Conservation (phyloP, 2,329 filamentous ascomycete species). For the Pseudogymnoascus sp. region DNA sequence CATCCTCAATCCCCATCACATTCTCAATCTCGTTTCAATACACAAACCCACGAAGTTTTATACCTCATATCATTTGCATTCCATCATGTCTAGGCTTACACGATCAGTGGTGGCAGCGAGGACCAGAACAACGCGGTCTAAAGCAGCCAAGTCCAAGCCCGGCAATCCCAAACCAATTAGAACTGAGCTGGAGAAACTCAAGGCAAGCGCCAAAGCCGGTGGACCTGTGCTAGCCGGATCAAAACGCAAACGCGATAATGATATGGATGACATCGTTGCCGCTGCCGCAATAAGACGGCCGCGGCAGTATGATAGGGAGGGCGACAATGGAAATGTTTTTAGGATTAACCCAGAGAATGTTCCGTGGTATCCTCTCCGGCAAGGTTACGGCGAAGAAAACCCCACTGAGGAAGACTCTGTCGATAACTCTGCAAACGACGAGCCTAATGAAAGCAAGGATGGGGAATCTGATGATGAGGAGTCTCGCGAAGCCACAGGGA, state of each 20-base stretch:
- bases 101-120: not conserved
- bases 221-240: not conserved
- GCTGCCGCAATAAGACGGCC: no score
- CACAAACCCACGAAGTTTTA: not conserved
- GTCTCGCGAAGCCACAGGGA: not conserved
- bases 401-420: not conserved
- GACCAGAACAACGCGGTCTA: not conserved
- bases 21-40: not conserved
- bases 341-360: no score
- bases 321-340: no score
- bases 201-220: not conserved
- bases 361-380: no score
- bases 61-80: not conserved
- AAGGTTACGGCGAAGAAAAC: no score
- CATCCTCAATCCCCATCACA: not conserved
- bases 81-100: not conserved
- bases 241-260: not conserved
- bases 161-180: not conserved
- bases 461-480: not conserved
- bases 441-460: not conserved
- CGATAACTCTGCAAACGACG: not conserved
- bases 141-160: not conserved
- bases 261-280: not conserved
- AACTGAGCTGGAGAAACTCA: not conserved
- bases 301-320: no score